phyloP scores from a whole-genome alignment of 345 rosid genomes.

The Microcos paniculata region DNA sequence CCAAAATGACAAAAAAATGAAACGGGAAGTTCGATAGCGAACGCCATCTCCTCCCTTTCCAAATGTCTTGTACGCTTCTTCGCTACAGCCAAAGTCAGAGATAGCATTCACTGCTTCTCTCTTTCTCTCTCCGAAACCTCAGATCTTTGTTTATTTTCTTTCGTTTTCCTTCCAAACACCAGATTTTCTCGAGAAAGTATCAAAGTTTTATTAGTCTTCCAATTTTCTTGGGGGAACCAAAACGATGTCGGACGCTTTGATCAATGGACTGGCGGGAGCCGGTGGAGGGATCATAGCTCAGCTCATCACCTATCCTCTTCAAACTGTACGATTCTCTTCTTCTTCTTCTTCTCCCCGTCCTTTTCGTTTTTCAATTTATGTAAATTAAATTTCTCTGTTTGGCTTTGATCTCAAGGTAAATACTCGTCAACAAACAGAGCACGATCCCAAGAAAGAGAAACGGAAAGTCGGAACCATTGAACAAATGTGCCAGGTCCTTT shows the following conservation, averaged over 20 bases:
- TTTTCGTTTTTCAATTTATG: background rate
- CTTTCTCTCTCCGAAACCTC: background rate
- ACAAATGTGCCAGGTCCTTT: conserved; percentile 76
- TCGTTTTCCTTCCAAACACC: background rate
- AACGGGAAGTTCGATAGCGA: background rate
- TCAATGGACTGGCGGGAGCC: conserved; percentile 93
- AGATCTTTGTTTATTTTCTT: background rate
- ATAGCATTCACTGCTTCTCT: conserved; percentile 9
- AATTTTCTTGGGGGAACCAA: conserved; percentile 6
- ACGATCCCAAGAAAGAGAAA: conserved; percentile 80
- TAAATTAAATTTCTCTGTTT: background rate
- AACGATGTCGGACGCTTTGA: conserved; percentile 91
- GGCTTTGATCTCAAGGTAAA: conserved; percentile 58
- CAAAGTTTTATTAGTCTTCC: background rate
- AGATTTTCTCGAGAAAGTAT: background rate
- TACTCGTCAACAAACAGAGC: conserved; percentile 96
- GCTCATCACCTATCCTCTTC: conserved; percentile 91
- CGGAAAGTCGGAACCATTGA: conserved; percentile 68
- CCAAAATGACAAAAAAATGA: background rate
- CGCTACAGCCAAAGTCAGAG: conserved; percentile 25
- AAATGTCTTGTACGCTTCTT: background rate
- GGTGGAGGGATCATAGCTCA: conserved; percentile 99
- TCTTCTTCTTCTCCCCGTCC: background rate
- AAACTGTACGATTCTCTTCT: conserved; percentile 54
- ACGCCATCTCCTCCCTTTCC: background rate